phyloP scores from a whole-genome alignment of 140 eudicot species.

The Stevia rebaudiana region DNA sequence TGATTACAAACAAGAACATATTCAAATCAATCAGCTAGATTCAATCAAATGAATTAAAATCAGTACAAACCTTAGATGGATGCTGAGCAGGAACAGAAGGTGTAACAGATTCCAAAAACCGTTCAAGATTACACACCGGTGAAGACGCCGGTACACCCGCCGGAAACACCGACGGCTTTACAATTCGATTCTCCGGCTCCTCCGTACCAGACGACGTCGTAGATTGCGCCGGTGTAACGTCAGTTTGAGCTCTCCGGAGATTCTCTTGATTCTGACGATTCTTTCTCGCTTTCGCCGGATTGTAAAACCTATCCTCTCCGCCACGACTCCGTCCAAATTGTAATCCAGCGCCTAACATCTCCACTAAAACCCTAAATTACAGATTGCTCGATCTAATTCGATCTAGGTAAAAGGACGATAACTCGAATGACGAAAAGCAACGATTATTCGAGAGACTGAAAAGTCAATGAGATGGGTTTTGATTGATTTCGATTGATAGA shows the following conservation, averaged over 20 bases:
- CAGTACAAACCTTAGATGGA: constrained; percentile 48
- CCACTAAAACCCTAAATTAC: constrained; percentile 20
- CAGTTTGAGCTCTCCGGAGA: constrained; percentile 42
- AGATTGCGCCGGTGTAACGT: constrained; percentile 32
- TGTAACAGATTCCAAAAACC: constrained; percentile 50
- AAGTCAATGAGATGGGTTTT: constrained; percentile 11
- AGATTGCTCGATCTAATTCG: background rate
- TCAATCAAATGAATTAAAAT: background rate
- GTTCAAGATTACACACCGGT: constrained; percentile 51
- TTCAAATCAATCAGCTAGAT: no score
- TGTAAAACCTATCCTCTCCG: constrained; percentile 78
- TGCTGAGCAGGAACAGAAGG: constrained; percentile 66
- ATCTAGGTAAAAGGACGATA: background rate
- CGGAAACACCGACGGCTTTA: constrained; percentile 13
- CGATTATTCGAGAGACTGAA: constrained; percentile 1
- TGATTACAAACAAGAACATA: no score
- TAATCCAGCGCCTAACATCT: constrained; percentile 77
- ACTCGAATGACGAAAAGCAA: constrained; percentile 6
- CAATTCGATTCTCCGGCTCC: constrained; percentile 21
- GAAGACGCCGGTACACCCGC: constrained; percentile 16
- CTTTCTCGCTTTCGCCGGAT: constrained; percentile 52
- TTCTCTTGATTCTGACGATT: constrained; percentile 45
- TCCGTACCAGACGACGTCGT: constrained; percentile 8
- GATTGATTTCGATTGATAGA: background rate
- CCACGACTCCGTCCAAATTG: constrained; percentile 63